phyloP scores from a whole-genome alignment of 192 early-diverging fungal species.

The Dissophora globulifera region DNA sequence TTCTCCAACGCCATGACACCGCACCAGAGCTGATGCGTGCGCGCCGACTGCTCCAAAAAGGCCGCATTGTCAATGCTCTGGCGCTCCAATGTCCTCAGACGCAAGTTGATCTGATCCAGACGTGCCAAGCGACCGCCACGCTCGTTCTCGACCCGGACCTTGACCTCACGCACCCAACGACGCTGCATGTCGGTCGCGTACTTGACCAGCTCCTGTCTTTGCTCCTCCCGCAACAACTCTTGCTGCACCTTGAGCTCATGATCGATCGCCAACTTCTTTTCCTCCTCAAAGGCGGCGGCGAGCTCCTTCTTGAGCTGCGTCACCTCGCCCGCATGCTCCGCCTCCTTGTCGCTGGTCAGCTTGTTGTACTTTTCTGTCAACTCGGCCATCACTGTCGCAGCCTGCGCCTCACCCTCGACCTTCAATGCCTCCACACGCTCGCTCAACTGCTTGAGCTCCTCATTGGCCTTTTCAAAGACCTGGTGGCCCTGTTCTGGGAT shows the following conservation, averaged over 20 bases:
- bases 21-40: conserved; percentile 69
- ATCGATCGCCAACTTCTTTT: conserved; percentile 44
- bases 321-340: conserved; percentile 65
- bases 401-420: conserved; percentile 48
- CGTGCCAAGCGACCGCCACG: conserved; percentile 88
- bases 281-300: conserved; percentile 58
- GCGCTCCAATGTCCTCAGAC: conserved; percentile 79
- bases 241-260: conserved; percentile 60
- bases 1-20: conserved; percentile 74
- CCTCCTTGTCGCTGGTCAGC: conserved; percentile 57
- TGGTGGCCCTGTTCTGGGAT: conserved; percentile 64
- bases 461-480: conserved; percentile 68
- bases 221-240: conserved; percentile 53
- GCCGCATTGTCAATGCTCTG: conserved; percentile 75
- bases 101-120: conserved; percentile 82
- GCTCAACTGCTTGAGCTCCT: conserved; percentile 58
- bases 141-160: conserved; percentile 86
- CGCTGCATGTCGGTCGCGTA: conserved; percentile 81
- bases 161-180: conserved; percentile 82
- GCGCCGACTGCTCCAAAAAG: conserved; percentile 69
- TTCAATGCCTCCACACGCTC: conserved; percentile 62
- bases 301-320: conserved; percentile 68
- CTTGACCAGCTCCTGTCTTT: conserved; percentile 68
- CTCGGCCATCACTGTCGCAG: conserved; percentile 43
- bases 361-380: conserved; percentile 58